Conservation (phyloP, 2,329 filamentous ascomycete genomes). For the Dactylonectria estremocensis region DNA sequence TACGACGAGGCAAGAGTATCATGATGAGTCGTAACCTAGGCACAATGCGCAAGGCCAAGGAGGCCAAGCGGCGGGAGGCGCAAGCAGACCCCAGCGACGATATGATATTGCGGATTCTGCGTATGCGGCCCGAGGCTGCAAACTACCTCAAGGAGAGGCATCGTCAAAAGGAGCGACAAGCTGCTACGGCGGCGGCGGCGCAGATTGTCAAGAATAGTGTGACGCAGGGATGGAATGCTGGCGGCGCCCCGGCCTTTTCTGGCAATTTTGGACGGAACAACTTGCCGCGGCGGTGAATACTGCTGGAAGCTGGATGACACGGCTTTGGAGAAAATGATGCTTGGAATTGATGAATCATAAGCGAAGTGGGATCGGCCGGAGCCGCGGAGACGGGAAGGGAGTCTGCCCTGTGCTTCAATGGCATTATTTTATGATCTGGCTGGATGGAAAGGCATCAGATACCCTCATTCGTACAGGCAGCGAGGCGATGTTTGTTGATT, state of each 20-base stretch:
- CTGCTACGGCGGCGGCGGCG: conserved; percentile 90
- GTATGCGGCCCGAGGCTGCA: conserved; percentile 93
- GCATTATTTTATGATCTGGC: conserved; percentile 42
- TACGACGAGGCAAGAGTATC: conserved; percentile 81
- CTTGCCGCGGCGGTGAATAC: conserved; percentile 62
- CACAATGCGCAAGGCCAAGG: conserved; percentile 96
- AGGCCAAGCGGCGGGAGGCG: conserved; percentile 94
- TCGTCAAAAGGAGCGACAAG: conserved; percentile 93
- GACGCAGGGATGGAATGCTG: conserved; percentile 67
- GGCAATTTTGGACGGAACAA: conserved; percentile 63
- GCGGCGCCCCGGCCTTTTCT: conserved; percentile 47
- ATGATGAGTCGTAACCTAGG: conserved; percentile 95
- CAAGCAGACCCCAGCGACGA: conserved; percentile 98
- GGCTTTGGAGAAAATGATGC: not conserved
- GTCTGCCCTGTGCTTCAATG: conserved; percentile 25
- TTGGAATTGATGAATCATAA: conserved; percentile 8
- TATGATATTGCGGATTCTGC: conserved; percentile 94
- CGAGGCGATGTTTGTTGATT: conserved; percentile 38
- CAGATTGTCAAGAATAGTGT: conserved; percentile 96
- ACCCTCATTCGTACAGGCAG: conserved; percentile 47
- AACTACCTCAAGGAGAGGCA: conserved; percentile 91
- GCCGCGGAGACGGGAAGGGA: conserved; percentile 1
- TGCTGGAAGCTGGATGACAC: not conserved
- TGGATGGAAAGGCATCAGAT: conserved; percentile 49
- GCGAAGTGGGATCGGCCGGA: conserved; percentile 3